These are phyloP conservation scores for Auriscalpium vulgare DNA, from an alignment of 768 basidiomycete genomes.

Conservation along the genomic window DNA sequence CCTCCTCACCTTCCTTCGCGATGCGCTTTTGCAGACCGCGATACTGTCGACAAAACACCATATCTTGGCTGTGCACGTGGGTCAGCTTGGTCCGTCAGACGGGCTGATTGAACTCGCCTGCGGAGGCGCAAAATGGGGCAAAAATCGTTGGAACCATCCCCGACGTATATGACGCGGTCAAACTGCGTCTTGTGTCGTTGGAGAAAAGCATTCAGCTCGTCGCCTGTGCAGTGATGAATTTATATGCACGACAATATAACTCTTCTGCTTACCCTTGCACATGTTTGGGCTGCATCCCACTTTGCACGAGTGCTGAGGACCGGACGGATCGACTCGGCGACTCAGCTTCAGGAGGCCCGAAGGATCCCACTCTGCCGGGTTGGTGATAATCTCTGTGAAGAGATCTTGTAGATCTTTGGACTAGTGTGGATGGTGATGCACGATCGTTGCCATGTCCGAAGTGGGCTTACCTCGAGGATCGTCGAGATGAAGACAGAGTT, in stretches of 20 bases:
- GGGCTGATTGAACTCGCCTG: conserved; percentile 35
- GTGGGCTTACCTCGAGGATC: conserved; percentile 61
- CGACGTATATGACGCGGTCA: conserved; percentile 82
- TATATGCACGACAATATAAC: not conserved
- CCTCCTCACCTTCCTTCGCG: conserved; percentile 51
- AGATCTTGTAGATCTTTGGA: conserved; percentile 63
- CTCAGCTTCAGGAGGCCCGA: conserved; percentile 67
- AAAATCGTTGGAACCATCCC: conserved; percentile 93
- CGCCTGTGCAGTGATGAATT: conserved; percentile 41
- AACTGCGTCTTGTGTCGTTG: conserved; percentile 48
- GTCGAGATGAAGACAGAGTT: conserved; percentile 89
- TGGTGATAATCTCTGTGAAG: conserved; percentile 85
- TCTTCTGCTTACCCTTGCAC: conserved; percentile 73
- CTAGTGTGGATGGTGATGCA: conserved; percentile 28
- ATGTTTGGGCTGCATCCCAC: conserved; percentile 94
- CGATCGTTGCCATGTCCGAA: not conserved
- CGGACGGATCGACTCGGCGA: conserved; percentile 66
- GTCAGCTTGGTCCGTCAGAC: not conserved
- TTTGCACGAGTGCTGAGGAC: conserved; percentile 73
- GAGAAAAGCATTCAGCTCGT: conserved; percentile 84
- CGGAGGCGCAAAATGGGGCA: conserved; percentile 83
- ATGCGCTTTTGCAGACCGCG: conserved; percentile 79
- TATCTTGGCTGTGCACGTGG: conserved; percentile 57
- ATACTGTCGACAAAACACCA: conserved; percentile 69
- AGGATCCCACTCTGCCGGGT: conserved; percentile 78